phyloP scores from a whole-genome alignment of 306 rosid genomes.

The Cucurbita pepo region DNA sequence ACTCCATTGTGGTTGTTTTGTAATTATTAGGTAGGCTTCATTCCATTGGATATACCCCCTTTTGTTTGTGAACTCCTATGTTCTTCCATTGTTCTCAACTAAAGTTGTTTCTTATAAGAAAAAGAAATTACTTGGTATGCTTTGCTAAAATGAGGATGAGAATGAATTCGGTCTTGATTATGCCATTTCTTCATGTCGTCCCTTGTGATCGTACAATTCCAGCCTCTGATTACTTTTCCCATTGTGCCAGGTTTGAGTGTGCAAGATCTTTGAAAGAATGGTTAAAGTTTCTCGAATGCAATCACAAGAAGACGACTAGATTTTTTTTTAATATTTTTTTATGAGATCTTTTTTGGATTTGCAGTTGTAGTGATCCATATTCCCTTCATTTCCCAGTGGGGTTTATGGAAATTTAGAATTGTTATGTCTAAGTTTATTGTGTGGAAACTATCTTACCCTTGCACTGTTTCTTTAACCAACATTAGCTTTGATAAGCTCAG shows the following conservation, averaged over 20 bases:
- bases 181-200: not conserved
- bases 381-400: not conserved
- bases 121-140: not conserved
- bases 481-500: no score
- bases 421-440: not conserved
- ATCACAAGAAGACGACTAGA: not conserved
- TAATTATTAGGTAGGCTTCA: no score
- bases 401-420: not conserved
- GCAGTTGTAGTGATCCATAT: not conserved
- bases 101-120: no score
- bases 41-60: no score
- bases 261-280: conserved; percentile 19
- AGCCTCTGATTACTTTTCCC: not conserved
- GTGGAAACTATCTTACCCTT: not conserved
- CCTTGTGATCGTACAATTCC: not conserved
- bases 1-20: no score
- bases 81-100: no score
- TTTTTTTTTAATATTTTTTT: not conserved
- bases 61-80: no score
- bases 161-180: not conserved
- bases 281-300: not conserved
- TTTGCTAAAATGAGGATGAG: not conserved
- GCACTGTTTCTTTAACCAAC: no score
- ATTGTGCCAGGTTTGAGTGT: conserved; percentile 23
- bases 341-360: not conserved